Evolutionary conservation across 2,329 filamentous ascomycete species (phyloP), one percentile per base, ranked within the genome.

Genomic region (Cladophialophora yegresii): DNA sequence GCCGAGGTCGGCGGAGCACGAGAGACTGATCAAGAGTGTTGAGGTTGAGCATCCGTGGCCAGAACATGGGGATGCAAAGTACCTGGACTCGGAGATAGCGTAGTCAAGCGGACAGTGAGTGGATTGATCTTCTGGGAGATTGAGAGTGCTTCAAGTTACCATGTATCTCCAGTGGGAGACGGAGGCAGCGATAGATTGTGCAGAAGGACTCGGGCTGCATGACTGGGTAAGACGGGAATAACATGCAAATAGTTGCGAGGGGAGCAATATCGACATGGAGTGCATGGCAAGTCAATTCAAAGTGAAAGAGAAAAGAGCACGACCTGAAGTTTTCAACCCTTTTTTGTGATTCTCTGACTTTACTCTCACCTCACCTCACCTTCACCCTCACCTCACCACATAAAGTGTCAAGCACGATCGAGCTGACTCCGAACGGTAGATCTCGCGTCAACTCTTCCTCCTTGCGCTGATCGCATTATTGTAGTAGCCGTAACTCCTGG

Each of bases 1-100:
- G 58, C 74, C 76, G n/a, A 73, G 77, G 55, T 71, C 64, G 12
- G 67, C 71, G 57, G 55, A 61, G 54, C 73, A 75, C 62, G 71
- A 68, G 66, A 58, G 70, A 32, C 50, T 77, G 67, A 75, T 79
- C 13, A 51, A 62, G n/a, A 58, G 70, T 20, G 67, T 75, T 8
- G 76, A 78, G 67, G 36, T 72, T 33, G 64, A 74, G 28, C 74
- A 77, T 69, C 77, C 78, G 20, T 53, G 12, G 13, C 57, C 57
- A 20, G 57, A 59, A 36, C 57, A 51, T 28, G 57, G 57, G 4
- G 57, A 59, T 26, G 57, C 57, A 40, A 36, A 28, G 13, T 51
- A 51, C 30, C 22, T 59, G 47, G 30, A 59, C 20, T 13, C 4
- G 12, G 32, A n/a, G 13, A 7, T 9, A 5, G 30, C 26, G n/a